Percentiles rank a stretch among this genome's conserved stretches.
phyloP scores from a whole-genome alignment of 139 green algal genomes.

The Volvox reticuliferus region DNA sequence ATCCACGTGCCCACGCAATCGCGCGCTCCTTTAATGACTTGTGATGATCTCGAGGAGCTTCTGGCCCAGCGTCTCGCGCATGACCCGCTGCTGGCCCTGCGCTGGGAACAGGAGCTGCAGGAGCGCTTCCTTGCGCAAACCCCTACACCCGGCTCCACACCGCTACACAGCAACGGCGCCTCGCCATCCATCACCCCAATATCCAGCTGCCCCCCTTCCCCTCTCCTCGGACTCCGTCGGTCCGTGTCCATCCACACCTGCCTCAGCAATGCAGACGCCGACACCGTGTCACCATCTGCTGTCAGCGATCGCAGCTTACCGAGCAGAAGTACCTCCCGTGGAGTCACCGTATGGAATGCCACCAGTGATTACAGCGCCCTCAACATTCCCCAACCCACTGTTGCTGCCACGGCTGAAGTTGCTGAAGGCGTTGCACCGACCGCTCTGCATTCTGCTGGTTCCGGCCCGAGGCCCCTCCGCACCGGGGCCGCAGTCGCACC shows the following conservation, averaged over 20 bases:
- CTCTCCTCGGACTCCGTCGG: neutral
- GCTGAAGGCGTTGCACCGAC: too few relatives aligned
- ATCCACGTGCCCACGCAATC: too few relatives aligned
- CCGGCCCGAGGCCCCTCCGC: too few relatives aligned
- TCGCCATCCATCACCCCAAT: neutral
- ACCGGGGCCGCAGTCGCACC: too few relatives aligned
- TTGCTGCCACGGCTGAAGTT: too few relatives aligned
- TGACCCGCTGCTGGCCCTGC: neutral
- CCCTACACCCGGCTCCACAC: neutral
- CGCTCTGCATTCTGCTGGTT: too few relatives aligned
- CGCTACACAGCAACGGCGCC: neutral
- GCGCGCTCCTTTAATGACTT: neutral
- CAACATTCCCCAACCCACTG: too few relatives aligned
- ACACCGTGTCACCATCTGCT: neutral
- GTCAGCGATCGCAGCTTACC: neutral
- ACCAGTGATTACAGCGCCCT: too few relatives aligned
- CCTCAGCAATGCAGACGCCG: neutral
- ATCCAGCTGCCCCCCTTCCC: neutral
- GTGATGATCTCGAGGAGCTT: neutral
- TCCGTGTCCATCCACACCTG: neutral
- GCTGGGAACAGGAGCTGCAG: conserved; percentile 15
- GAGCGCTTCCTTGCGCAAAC: neutral
- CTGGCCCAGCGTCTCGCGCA: neutral
- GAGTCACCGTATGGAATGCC: neutral
- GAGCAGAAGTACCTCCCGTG: neutral